A percentile compares a stretch with the other conserved stretches of the same genome.
Conservation (phyloP, 495 filamentous ascomycete genomes). For the Talaromyces liani region DNA sequence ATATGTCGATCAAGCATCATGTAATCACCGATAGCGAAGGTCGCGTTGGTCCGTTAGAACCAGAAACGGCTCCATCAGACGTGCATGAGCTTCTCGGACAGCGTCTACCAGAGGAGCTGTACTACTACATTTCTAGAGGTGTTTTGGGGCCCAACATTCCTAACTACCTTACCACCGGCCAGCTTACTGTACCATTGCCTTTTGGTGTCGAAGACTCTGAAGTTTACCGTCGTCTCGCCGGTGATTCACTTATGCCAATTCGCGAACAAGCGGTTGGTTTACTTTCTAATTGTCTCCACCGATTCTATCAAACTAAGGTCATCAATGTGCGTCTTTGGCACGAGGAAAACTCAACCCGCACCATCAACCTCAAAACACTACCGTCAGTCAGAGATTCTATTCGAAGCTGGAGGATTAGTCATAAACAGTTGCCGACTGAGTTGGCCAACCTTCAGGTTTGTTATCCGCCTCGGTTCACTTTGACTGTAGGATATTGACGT, state of each 20-base stretch:
- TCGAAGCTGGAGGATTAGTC: conserved; percentile 67
- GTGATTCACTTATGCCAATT: conserved; percentile 59
- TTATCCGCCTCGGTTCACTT: neutral
- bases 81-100: conserved; percentile 84
- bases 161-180: conserved; percentile 70
- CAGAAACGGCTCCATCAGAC: conserved; percentile 64
- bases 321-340: conserved; percentile 82
- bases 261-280: conserved; percentile 69
- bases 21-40: conserved; percentile 70
- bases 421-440: conserved; percentile 38
- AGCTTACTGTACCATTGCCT: conserved; percentile 67
- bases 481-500: neutral
- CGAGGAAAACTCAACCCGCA: conserved; percentile 56
- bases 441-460: conserved; percentile 33
- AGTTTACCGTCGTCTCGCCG: conserved; percentile 74
- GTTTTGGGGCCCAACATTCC: conserved; percentile 72
- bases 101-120: conserved; percentile 84
- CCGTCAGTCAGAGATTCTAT: conserved; percentile 52
- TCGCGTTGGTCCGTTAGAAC: conserved; percentile 62
- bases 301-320: conserved; percentile 69
- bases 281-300: conserved; percentile 67
- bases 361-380: conserved; percentile 57
- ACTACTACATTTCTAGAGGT: conserved; percentile 81
- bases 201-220: conserved; percentile 73
- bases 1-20: conserved; percentile 81